Base-by-base conservation (phyloP, 306 rosid genomes). In the Ormosia semicastrata region DNA sequence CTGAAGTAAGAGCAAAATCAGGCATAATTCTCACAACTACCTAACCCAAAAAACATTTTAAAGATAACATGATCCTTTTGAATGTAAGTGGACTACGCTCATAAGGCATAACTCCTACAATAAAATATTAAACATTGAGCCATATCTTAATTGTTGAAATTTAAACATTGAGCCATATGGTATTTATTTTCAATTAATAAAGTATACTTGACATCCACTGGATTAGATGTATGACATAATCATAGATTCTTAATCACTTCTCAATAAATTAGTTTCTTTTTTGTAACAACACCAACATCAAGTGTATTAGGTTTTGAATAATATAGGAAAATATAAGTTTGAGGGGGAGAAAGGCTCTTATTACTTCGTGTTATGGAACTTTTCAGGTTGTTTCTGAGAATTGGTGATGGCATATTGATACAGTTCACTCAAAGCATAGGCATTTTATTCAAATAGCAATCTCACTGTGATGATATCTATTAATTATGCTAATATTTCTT, bases 391-490 rank as follows among this genome's bases (percentile, higher is more conserved):
- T 65, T 70, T 71, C 64, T 37, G 14, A 44, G 62, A 49, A 50
- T 66, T 66, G 73, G 44, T 52, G 46, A 30, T 40, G 72, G 73
- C 77, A 36, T 77, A 71, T 58, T 15, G 40, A 44, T 40, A 56
- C 53, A 33, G 73, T 36, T 65, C 60, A 44, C 17, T 77, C 81
- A 33, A 63, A 44, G 44, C 69, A 15, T 77, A 54, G 79, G 49
- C 73, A 76, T 57, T 63, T 40, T 58, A 68, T 67, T 52, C 17
- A 29, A 62, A 52, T 33, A 43, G 18, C 66, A 67, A 67, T 39
- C 63, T 14, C 52, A 44, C 56, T 77, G 60, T 46, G 80, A 24
- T 63, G 60, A 39, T 66, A 58, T 33, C 43, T 63, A 33, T 56
- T 33, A 58, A 37, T 44, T 66, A 79, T 75, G 73, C 59, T 34